Evolutionary conservation across 2,329 filamentous ascomycete genomes (phyloP).

Genomic region (Diplodia scrobiculata): DNA sequence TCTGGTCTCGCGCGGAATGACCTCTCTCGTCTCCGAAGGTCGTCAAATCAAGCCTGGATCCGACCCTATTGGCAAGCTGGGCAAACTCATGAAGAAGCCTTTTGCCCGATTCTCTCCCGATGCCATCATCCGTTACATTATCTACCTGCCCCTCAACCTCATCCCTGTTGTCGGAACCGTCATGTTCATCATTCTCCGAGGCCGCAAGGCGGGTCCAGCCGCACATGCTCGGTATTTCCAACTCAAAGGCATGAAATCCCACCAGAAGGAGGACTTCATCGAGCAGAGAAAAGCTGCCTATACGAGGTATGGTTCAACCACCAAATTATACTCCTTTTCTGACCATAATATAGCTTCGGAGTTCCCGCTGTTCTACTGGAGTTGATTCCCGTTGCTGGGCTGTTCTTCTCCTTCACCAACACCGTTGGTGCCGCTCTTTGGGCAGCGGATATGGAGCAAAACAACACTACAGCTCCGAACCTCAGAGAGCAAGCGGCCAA

Average conservation of each 20-base stretch:
- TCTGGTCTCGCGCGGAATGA: constrained; percentile 58
- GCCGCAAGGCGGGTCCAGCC: constrained; percentile 55
- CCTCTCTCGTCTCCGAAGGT: constrained; percentile 69
- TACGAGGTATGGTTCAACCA: constrained; percentile 63
- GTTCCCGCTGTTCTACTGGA: constrained; percentile 81
- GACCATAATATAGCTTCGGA: constrained; percentile 55
- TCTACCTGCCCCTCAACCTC: constrained; percentile 90
- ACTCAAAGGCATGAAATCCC: constrained; percentile 76
- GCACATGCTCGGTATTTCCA: constrained; percentile 77
- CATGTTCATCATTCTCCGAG: constrained; percentile 75
- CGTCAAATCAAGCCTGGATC: constrained; percentile 65
- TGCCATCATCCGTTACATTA: constrained; percentile 73
- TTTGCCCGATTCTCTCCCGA: constrained; percentile 56
- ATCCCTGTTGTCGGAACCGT: constrained; percentile 85
- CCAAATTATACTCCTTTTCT: constrained; percentile 1
- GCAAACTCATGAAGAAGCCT: constrained; percentile 59
- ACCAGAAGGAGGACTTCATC: constrained; percentile 68
- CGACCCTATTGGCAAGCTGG: constrained; percentile 59
- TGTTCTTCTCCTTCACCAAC: constrained; percentile 88
- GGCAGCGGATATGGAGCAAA: constrained; percentile 78
- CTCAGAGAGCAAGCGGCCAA: constrained; percentile 40
- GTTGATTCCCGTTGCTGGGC: constrained; percentile 78
- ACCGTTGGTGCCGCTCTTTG: constrained; percentile 91
- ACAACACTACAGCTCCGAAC: constrained; percentile 41
- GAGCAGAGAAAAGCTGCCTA: constrained; percentile 73